Conservation (phyloP, 352 stramenopile genomes). For the Globisporangium nodosum region DNA sequence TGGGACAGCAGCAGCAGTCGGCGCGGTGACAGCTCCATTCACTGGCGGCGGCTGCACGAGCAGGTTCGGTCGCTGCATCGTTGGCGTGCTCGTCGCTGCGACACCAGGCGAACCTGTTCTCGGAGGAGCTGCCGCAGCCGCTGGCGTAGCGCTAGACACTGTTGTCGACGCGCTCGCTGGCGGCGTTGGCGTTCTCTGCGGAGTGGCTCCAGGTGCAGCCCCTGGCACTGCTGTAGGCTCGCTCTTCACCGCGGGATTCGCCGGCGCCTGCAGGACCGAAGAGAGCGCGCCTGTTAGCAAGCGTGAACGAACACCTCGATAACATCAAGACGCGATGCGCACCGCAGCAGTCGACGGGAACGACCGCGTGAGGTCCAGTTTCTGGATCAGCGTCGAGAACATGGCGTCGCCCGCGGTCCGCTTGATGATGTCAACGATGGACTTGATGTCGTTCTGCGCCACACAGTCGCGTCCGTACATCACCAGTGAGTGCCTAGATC, state of each 20-base stretch:
- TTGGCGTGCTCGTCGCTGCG: neutral
- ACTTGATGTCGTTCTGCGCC: slow-evolving; percentile 80
- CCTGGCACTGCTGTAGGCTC: neutral
- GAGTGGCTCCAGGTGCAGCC: no score
- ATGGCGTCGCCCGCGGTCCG: slow-evolving; percentile 74
- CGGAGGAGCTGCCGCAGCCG: neutral
- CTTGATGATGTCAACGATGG: slow-evolving; percentile 87
- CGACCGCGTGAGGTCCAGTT: slow-evolving; percentile 70
- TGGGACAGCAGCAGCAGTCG: neutral
- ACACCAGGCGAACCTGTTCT: neutral
- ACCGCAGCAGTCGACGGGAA: slow-evolving; percentile 24
- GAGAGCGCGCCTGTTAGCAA: neutral
- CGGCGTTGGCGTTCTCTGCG: neutral
- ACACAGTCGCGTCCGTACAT: neutral
- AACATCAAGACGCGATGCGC: neutral
- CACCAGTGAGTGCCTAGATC: neutral
- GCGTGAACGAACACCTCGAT: neutral
- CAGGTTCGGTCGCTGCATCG: slow-evolving; percentile 19
- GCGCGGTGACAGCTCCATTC: neutral
- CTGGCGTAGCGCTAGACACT: no score
- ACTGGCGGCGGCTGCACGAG: slow-evolving; percentile 7
- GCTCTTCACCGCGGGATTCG: slow-evolving; percentile 16
- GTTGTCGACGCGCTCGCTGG: neutral
- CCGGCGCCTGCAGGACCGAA: neutral
- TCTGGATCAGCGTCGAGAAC: slow-evolving; percentile 77